Evolutionary conservation across 2,329 filamentous ascomycete genomes (phyloP).

Genomic region (Biscogniauxia marginata): DNA sequence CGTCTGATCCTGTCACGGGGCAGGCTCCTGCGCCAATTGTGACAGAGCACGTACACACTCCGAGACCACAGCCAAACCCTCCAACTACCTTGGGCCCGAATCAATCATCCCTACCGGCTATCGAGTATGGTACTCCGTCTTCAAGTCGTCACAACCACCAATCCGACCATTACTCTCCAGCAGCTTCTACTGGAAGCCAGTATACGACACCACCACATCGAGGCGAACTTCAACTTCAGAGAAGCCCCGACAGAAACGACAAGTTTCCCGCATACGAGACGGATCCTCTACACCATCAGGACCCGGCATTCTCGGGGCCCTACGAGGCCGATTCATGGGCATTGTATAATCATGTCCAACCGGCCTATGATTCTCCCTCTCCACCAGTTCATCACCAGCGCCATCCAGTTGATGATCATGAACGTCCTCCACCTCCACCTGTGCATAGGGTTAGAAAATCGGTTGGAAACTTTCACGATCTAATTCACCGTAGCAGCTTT

Average conservation of each 20-base stretch:
- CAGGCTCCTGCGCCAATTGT: constrained; percentile 43
- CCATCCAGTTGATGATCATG: constrained; percentile 40
- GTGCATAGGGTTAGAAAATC: constrained; percentile 51
- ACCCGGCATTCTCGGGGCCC: constrained; percentile 33
- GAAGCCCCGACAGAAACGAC: constrained; percentile 23
- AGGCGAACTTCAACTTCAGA: constrained; percentile 34
- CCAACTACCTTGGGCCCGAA: constrained; percentile 43
- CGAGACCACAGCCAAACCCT: constrained; percentile 46
- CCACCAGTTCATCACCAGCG: constrained; percentile 28
- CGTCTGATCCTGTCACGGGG: constrained; percentile 69
- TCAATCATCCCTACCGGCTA: constrained; percentile 52
- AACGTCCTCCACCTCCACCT: constrained; percentile 51
- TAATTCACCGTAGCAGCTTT: constrained; percentile 39
- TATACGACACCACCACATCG: constrained; percentile 39
- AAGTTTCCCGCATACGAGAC: constrained; percentile 26
- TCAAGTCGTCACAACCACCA: constrained; percentile 33
- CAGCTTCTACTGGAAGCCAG: constrained; percentile 27
- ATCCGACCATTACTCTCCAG: constrained; percentile 37
- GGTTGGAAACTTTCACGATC: constrained; percentile 42
- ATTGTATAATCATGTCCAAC: constrained; percentile 18
- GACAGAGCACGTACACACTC: constrained; percentile 45
- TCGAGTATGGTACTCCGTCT: constrained; percentile 49
- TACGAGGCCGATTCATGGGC: constrained; percentile 24
- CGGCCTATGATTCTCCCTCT: constrained; percentile 20
- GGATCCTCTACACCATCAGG: constrained; percentile 33